These are phyloP conservation scores for Rhodotorula kratochvilovae DNA, from an alignment of 768 basidiomycete species.

Conservation along the genomic window DNA sequence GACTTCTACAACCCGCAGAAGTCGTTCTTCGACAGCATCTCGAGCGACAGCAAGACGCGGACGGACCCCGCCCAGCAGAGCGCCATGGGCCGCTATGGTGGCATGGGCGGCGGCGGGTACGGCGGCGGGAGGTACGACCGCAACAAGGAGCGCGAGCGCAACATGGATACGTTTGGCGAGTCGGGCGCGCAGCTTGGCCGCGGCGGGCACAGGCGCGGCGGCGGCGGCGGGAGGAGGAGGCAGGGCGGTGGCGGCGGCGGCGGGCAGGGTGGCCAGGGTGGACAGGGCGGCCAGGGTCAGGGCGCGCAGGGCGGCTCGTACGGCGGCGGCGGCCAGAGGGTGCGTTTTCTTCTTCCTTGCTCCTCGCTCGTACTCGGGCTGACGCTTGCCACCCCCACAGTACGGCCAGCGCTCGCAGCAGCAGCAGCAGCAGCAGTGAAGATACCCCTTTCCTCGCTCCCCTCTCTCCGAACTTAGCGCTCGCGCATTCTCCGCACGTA, in stretches of 20 bases:
- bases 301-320: constrained; percentile 1
- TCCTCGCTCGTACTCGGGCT: not conserved
- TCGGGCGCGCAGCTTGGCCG: constrained; percentile 27
- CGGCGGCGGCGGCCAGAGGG: constrained; percentile 14
- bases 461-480: no score
- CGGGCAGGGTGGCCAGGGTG: not conserved
- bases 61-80: constrained; percentile 13
- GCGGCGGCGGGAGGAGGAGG: constrained; percentile 15
- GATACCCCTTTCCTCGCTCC: not conserved
- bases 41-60: constrained; percentile 42
- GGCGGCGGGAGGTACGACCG: constrained; percentile 39
- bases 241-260: not conserved
- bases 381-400: not conserved
- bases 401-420: not conserved
- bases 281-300: not conserved
- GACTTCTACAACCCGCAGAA: constrained; percentile 42
- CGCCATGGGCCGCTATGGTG: constrained; percentile 13
- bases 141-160: constrained; percentile 38
- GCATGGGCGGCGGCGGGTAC: constrained; percentile 25
- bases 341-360: not conserved
- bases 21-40: constrained; percentile 46
- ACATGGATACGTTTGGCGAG: constrained; percentile 45
- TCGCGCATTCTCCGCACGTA: no score
- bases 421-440: not conserved
- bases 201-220: constrained; percentile 22